These are phyloP conservation scores for Ogataea degrootiae DNA, from an alignment of 805 yeast genomes.

Conservation along the genomic window DNA sequence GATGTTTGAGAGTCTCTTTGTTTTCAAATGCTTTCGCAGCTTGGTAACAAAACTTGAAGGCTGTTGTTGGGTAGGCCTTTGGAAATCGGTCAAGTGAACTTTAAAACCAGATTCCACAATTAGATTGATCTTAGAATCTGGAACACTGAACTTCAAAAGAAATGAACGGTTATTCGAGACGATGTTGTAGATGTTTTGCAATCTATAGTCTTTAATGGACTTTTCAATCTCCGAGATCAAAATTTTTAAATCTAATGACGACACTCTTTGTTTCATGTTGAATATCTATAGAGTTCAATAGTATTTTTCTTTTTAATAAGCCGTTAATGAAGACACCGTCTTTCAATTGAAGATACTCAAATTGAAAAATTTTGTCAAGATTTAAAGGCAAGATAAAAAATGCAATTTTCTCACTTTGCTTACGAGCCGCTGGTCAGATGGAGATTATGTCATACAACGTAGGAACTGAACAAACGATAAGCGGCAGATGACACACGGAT, in stretches of 20 bases:
- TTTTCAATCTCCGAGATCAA: constrained; percentile 60
- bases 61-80: constrained; percentile 71
- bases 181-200: constrained; percentile 82
- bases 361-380: not conserved
- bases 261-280: constrained; percentile 68
- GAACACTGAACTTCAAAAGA: constrained; percentile 72
- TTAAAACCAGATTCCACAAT: constrained; percentile 86
- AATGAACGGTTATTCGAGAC: constrained; percentile 68
- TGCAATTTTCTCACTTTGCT: too few relatives aligned
- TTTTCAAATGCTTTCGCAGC: constrained; percentile 78
- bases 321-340: not conserved
- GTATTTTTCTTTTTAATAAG: not conserved
- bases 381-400: too few relatives aligned
- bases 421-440: too few relatives aligned
- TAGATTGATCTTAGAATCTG: constrained; percentile 72
- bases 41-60: constrained; percentile 87
- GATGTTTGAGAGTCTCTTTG: constrained; percentile 68
- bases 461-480: too few relatives aligned
- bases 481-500: too few relatives aligned
- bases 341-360: not conserved
- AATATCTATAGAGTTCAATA: too few relatives aligned
- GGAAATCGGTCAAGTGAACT: constrained; percentile 71
- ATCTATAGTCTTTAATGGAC: constrained; percentile 57
- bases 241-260: constrained; percentile 76
- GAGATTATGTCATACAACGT: too few relatives aligned